These are phyloP conservation scores for Pulveroboletus frians DNA, from an alignment of 768 basidiomycete species.

Conservation along the genomic window DNA sequence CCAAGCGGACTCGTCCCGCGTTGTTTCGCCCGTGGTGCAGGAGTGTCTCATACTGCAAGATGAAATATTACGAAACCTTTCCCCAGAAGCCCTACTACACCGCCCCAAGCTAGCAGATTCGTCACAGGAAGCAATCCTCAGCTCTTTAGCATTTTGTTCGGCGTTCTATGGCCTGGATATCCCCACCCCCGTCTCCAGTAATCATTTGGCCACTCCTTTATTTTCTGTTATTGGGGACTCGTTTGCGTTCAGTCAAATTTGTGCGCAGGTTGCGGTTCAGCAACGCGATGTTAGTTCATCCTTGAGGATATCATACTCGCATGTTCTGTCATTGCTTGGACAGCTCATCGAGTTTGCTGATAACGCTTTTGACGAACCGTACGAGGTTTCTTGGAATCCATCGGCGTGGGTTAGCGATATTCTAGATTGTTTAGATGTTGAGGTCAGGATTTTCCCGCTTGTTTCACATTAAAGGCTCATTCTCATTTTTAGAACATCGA, in stretches of 20 bases:
- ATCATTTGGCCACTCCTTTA: slow-evolving; percentile 42
- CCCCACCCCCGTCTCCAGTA: slow-evolving; percentile 25
- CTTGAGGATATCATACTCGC: slow-evolving; percentile 49
- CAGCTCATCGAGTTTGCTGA: slow-evolving; percentile 44
- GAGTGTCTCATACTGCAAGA: slow-evolving; percentile 48
- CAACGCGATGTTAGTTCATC: slow-evolving; percentile 28
- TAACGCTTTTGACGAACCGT: slow-evolving; percentile 26
- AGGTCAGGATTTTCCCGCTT: slow-evolving; percentile 36
- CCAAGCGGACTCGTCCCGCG: slow-evolving; percentile 32
- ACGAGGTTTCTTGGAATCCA: slow-evolving; percentile 55
- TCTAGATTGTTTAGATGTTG: slow-evolving; percentile 49
- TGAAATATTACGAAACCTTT: slow-evolving; percentile 48
- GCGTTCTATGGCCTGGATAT: slow-evolving; percentile 53
- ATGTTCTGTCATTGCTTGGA: slow-evolving; percentile 46
- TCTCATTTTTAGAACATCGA: slow-evolving; percentile 30
- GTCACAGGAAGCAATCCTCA: slow-evolving; percentile 28
- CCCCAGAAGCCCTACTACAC: slow-evolving; percentile 44
- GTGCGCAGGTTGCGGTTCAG: slow-evolving; percentile 35
- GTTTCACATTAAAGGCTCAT: background rate
- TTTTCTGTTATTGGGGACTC: slow-evolving; percentile 53
- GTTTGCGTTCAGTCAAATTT: slow-evolving; percentile 41
- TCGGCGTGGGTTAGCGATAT: slow-evolving; percentile 55
- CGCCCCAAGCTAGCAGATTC: slow-evolving; percentile 44
- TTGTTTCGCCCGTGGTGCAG: slow-evolving; percentile 33
- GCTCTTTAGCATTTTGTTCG: slow-evolving; percentile 54